Conservation (phyloP, 148 eudicot species). For the Silene latifolia region DNA sequence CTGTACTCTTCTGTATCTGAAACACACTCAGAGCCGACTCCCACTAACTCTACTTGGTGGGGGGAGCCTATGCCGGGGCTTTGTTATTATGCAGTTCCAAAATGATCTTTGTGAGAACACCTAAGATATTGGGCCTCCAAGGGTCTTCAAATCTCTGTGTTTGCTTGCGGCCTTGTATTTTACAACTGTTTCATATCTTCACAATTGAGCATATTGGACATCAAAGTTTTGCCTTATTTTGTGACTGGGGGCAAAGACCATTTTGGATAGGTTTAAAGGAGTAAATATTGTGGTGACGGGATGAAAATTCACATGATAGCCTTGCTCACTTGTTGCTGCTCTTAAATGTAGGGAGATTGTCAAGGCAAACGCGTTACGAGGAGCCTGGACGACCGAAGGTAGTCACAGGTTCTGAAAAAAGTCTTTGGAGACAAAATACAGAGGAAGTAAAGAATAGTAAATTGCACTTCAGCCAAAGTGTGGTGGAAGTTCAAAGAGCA, state of each 20-base stretch:
- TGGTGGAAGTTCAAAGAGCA: conserved; percentile 21
- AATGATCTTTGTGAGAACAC: not conserved
- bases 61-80: not conserved
- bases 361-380: conserved; percentile 3
- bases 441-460: conserved; percentile 14
- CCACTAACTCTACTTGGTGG: not conserved
- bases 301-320: not conserved
- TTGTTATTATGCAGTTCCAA: not conserved
- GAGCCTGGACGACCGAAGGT: conserved; percentile 13
- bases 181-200: too few species aligned
- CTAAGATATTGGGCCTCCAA: not conserved
- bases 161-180: too few species aligned
- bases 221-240: not conserved
- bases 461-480: conserved; percentile 6
- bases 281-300: not conserved
- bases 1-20: too few species aligned
- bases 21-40: not conserved
- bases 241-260: not conserved
- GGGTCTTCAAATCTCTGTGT: too few species aligned
- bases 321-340: conserved; percentile 13
- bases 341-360: conserved; percentile 17
- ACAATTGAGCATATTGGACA: not conserved
- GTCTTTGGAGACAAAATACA: conserved; percentile 14
- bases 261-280: not conserved
- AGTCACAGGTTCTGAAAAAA: not conserved